Evolutionary conservation across 306 rosid genomes (phyloP), one percentile per base, ranked within the genome.

Genomic region (Prunus padus): DNA sequence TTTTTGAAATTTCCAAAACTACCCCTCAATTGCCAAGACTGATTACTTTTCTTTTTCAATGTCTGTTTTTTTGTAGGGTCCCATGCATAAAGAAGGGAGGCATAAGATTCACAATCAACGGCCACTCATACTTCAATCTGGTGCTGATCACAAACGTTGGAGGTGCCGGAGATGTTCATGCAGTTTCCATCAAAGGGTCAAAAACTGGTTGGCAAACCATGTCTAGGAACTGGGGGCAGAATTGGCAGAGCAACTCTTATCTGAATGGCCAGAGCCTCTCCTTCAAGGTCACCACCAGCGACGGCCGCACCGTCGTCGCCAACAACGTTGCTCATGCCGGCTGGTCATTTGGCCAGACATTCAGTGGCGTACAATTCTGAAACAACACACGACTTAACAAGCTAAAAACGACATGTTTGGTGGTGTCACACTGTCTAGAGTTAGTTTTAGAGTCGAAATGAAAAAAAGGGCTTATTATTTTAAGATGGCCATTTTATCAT

Each of bases 171-270:
- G 97, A 90, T 80, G 91, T 92, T 31, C 83, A 77, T 0, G 82
- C 89, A 0, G 97, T 86, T 77, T 85, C 89, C 28, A 84, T 92
- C 81, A 92, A 92, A 78, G 97, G 96, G 28, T 92, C 97, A 5
- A 87, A 78, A 73, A 84, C 93, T 14, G 67, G 69, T 28, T 92
- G 97, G 97, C 81, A 85, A 80, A 55, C 88, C n/a, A 86, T 92
- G 93, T 81, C 91, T 0, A 84, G 91, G 56, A 92, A 92, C 57
- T 92, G 97, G 97, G 97, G 97, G 0, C 97, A 92, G 65, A 92
- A 92, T 50, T 92, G 97, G 97, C 96, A 92, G 67, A 90, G 87
- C 86, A 92, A 90, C 72, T 14, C 84, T 22, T 23, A 80, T 77
- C 87, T 92, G n/a, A 76, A 88, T 9, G 92, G 96, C 25, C 97